These are phyloP conservation scores for Pseudonitzschia multiseries DNA, from an alignment of 108 stramenopile species.

Conservation along the genomic window DNA sequence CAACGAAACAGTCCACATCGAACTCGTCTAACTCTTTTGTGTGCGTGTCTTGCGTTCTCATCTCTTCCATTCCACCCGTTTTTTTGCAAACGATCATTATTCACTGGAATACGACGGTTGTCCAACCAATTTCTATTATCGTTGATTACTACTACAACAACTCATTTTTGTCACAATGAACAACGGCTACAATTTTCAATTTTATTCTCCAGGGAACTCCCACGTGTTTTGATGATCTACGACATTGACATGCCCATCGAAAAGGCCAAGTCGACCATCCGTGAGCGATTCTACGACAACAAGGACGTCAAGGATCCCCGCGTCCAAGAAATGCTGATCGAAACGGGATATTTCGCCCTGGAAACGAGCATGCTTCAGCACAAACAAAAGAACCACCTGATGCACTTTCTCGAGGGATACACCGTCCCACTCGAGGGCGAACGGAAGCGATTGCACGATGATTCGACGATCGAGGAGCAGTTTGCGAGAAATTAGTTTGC, in stretches of 20 bases:
- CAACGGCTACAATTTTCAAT: background rate
- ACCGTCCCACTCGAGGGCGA: slow-evolving; percentile 54
- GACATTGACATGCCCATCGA: slow-evolving; percentile 83
- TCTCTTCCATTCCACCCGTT: slow-evolving; percentile 6
- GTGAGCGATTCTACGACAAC: slow-evolving; percentile 69
- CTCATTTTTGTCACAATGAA: no score
- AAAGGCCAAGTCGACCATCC: slow-evolving; percentile 64
- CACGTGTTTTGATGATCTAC: slow-evolving; percentile 87
- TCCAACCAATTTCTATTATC: background rate
- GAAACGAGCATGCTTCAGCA: slow-evolving; percentile 91
- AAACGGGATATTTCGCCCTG: slow-evolving; percentile 87
- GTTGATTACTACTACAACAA: background rate
- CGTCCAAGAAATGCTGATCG: slow-evolving; percentile 82
- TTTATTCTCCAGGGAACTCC: slow-evolving; percentile 60
- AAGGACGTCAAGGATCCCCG: slow-evolving; percentile 73
- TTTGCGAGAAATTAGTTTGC: slow-evolving; percentile 53
- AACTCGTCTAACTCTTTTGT: background rate
- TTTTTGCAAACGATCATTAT: background rate
- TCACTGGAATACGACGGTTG: no score
- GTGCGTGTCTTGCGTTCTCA: background rate
- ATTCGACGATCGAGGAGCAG: slow-evolving; percentile 64
- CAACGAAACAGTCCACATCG: background rate
- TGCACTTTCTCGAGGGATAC: slow-evolving; percentile 78
- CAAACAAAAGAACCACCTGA: slow-evolving; percentile 88
- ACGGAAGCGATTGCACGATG: slow-evolving; percentile 59